Percentiles rank a stretch among this genome's conserved stretches.
These are phyloP conservation scores for Aspergillus sp. DNA, from an alignment of 2,329 filamentous ascomycete species.

Conservation along the genomic window DNA sequence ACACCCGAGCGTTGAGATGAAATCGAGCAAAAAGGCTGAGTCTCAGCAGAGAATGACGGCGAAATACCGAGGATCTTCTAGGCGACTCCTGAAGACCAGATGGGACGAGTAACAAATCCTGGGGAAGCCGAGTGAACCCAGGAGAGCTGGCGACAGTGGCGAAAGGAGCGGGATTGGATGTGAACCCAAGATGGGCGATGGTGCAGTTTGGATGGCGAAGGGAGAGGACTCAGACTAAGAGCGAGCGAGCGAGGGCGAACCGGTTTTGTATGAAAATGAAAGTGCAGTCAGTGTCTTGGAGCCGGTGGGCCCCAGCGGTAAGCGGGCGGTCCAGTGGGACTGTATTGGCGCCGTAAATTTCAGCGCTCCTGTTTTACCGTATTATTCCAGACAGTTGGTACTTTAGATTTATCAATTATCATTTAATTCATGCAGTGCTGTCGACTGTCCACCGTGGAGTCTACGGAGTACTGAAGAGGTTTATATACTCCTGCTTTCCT, in stretches of 20 bases:
- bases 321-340: not conserved
- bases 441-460: no score
- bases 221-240: not conserved
- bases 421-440: no score
- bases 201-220: not conserved
- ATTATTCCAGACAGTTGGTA: not conserved
- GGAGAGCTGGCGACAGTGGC: not conserved
- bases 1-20: slow-evolving; percentile 21
- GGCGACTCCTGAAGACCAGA: slow-evolving; percentile 10
- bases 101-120: not conserved
- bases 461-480: no score
- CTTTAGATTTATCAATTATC: no score
- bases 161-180: not conserved
- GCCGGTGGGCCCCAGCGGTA: slow-evolving; percentile 1
- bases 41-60: slow-evolving; percentile 10
- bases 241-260: not conserved
- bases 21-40: slow-evolving; percentile 11
- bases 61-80: slow-evolving; percentile 6
- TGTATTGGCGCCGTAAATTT: not conserved
- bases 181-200: slow-evolving; percentile 7
- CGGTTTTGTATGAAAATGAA: slow-evolving; percentile 13
- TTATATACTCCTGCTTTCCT: slow-evolving; percentile 4
- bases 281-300: not conserved
- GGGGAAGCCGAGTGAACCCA: not conserved
- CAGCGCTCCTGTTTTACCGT: slow-evolving; percentile 3